These are phyloP conservation scores for Piromyces sp. DNA, from an alignment of 192 early-diverging fungal genomes.

Conservation along the genomic window DNA sequence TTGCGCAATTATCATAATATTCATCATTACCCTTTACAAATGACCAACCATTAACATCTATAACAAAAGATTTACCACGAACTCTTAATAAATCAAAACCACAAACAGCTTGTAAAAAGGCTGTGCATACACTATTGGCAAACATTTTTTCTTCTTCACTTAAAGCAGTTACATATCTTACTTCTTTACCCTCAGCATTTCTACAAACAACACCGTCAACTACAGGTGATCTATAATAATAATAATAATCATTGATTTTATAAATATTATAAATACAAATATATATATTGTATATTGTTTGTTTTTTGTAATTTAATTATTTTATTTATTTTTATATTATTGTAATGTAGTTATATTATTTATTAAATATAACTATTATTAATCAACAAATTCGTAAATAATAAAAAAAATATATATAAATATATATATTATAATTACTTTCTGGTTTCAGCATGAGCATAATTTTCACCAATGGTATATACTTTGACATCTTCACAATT, in stretches of 20 bases:
- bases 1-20: conserved; percentile 77
- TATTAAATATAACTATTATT: not conserved
- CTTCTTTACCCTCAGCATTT: conserved; percentile 91
- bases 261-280: too few species aligned
- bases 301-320: not conserved
- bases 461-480: conserved; percentile 80
- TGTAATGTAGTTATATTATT: not conserved
- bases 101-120: conserved; percentile 88
- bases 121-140: conserved; percentile 47
- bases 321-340: too few species aligned
- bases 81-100: conserved; percentile 85
- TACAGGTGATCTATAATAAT: conserved; percentile 52
- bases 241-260: too few species aligned
- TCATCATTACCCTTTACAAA: conserved; percentile 92
- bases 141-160: conserved; percentile 58
- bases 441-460: conserved; percentile 86
- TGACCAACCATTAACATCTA: conserved; percentile 98
- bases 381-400: conserved; percentile 1
- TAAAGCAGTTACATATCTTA: conserved; percentile 78
- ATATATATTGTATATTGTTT: not conserved
- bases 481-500: conserved; percentile 95
- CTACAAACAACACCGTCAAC: conserved; percentile 89
- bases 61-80: conserved; percentile 65
- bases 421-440: conserved; percentile 28
- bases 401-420: not conserved